Evolutionary conservation across 2,329 filamentous ascomycete species (phyloP).

Genomic region (Talaromyces sp.): DNA sequence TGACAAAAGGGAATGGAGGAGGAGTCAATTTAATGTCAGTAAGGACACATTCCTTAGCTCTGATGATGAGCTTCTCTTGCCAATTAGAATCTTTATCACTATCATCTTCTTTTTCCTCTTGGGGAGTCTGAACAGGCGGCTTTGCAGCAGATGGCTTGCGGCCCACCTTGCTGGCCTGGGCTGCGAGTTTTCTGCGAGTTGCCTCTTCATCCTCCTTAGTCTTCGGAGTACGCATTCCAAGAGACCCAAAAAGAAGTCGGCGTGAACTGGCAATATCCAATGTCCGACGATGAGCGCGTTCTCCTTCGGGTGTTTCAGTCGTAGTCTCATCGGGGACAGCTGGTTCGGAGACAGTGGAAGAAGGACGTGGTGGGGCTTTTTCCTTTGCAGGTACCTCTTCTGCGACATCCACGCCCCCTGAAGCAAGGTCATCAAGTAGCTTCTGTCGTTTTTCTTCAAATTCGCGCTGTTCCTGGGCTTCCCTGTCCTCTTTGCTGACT

Average conservation of each 20-base stretch:
- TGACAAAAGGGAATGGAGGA: conserved; percentile 86
- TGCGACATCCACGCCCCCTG: conserved; percentile 58
- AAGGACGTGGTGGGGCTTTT: conserved; percentile 27
- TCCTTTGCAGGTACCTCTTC: conserved; percentile 34
- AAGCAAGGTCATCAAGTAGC: conserved; percentile 55
- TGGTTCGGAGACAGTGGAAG: conserved; percentile 13
- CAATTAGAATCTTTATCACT: conserved; percentile 65
- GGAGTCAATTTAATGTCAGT: conserved; percentile 68
- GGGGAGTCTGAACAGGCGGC: conserved; percentile 25
- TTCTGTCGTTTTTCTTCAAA: conserved; percentile 56
- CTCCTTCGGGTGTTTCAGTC: conserved; percentile 13
- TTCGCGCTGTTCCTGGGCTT: conserved; percentile 40
- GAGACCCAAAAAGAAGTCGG: conserved; percentile 70
- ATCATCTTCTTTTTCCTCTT: conserved; percentile 26
- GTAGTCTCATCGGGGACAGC: conserved; percentile 12
- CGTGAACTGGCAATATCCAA: conserved; percentile 65
- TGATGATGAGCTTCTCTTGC: conserved; percentile 72
- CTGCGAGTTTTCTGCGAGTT: conserved; percentile 62
- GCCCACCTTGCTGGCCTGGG: conserved; percentile 47
- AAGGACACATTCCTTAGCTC: conserved; percentile 82
- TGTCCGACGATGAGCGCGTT: conserved; percentile 40
- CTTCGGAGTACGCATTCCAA: conserved; percentile 70
- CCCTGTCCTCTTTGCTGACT: conserved; percentile 25
- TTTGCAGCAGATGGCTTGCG: conserved; percentile 26
- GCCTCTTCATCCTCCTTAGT: conserved; percentile 69